phyloP scores from a whole-genome alignment of 345 rosid species.

The Hibiscus tridactylites region DNA sequence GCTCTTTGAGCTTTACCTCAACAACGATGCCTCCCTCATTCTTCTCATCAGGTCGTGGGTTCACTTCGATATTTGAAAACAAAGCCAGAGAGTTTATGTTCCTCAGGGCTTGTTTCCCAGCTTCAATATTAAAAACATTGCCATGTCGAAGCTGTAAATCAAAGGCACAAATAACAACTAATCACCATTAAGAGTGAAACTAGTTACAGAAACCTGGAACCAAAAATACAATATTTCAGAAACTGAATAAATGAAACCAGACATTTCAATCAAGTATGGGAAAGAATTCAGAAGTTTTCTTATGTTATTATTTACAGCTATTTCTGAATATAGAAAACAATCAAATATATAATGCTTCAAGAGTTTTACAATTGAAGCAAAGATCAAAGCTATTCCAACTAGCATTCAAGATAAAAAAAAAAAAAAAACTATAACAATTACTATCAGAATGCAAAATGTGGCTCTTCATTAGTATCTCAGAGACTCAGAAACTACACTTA shows the following conservation, averaged over 20 bases:
- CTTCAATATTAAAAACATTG: conserved; percentile 82
- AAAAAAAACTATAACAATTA: background rate
- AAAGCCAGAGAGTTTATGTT: conserved; percentile 39
- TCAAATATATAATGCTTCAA: background rate
- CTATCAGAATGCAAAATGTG: background rate
- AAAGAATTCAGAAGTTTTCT: background rate
- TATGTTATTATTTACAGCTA: background rate
- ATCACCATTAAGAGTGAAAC: background rate
- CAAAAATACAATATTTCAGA: background rate
- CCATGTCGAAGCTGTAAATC: conserved; percentile 69
- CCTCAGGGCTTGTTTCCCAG: conserved; percentile 84
- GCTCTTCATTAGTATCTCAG: background rate
- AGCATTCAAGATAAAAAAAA: background rate
- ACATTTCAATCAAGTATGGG: background rate
- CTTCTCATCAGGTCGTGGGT: conserved; percentile 93
- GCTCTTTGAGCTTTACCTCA: conserved; percentile 92
- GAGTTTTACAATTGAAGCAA: background rate
- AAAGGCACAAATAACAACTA: conserved; percentile 11
- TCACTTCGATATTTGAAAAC: conserved; percentile 30
- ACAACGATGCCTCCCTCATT: conserved; percentile 93
- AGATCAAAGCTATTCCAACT: background rate
- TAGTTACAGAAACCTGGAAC: background rate
- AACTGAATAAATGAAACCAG: background rate
- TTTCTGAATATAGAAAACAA: background rate
- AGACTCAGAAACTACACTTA: no score